phyloP scores from a whole-genome alignment of 352 stramenopile genomes.

The Globisporangium orthogonon region DNA sequence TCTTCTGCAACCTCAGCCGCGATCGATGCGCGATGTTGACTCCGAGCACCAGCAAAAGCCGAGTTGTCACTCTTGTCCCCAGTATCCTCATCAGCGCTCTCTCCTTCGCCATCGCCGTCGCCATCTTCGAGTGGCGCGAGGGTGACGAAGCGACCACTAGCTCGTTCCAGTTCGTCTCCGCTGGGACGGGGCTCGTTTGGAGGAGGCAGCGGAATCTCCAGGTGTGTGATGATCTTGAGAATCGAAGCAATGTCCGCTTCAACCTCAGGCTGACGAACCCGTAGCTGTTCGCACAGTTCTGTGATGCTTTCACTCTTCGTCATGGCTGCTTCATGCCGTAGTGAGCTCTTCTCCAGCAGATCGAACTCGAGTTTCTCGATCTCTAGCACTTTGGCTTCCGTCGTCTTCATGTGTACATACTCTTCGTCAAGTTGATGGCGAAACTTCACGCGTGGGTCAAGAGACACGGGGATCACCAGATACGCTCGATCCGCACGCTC shows the following conservation, averaged over 20 bases:
- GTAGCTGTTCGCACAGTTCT: slow-evolving; percentile 27
- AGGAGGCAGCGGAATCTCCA: slow-evolving; percentile 20
- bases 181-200: slow-evolving; percentile 27
- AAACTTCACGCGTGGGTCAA: slow-evolving; percentile 29
- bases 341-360: slow-evolving; percentile 55
- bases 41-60: background rate
- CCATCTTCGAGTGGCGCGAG: slow-evolving; percentile 18
- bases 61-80: background rate
- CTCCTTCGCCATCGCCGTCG: slow-evolving; percentile 13
- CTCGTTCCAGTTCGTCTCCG: slow-evolving; percentile 29
- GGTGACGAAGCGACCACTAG: slow-evolving; percentile 27
- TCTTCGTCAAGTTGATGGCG: slow-evolving; percentile 42
- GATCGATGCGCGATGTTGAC: background rate
- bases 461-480: slow-evolving; percentile 30
- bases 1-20: slow-evolving; percentile 5
- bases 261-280: slow-evolving; percentile 19
- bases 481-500: slow-evolving; percentile 46
- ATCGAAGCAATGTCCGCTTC: slow-evolving; percentile 25
- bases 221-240: slow-evolving; percentile 17
- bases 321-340: slow-evolving; percentile 43
- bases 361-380: slow-evolving; percentile 62
- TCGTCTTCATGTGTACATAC: slow-evolving; percentile 54
- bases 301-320: slow-evolving; percentile 26
- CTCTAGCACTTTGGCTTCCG: slow-evolving; percentile 38
- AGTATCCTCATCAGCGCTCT: background rate